Conservation (phyloP, 805 yeast species). For the Kazachstania viticola region DNA sequence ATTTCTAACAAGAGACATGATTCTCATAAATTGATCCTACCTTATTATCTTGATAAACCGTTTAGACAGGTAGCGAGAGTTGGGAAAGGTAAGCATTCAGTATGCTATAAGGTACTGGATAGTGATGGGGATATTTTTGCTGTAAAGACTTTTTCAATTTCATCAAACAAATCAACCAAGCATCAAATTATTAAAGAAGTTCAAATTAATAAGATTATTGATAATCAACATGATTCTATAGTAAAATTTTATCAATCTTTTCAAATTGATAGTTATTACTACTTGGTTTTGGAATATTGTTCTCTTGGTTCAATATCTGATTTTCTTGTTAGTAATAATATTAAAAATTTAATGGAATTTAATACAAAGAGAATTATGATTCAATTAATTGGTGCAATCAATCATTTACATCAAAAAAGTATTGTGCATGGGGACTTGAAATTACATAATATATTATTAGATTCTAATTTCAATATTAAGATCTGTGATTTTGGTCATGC, state of each 20-base stretch:
- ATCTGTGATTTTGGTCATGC: constrained; percentile 39
- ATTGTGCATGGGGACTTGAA: constrained; percentile 9
- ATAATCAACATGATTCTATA: constrained; percentile 77
- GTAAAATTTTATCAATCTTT: constrained; percentile 57
- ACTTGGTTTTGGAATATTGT: not conserved
- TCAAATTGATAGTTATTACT: constrained; percentile 15
- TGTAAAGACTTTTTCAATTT: constrained; percentile 95
- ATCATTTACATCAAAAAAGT: constrained; percentile 77
- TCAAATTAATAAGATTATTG: constrained; percentile 78
- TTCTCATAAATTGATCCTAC: not conserved
- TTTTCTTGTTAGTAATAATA: not conserved
- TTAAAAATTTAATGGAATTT: not conserved
- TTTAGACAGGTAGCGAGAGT: not conserved
- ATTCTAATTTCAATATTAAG: constrained; percentile 80
- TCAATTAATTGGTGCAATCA: constrained; percentile 85
- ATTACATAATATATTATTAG: constrained; percentile 41
- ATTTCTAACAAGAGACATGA: not conserved
- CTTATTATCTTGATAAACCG: not conserved
- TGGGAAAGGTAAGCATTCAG: constrained; percentile 3
- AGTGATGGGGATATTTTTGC: constrained; percentile 82
- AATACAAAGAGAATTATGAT: constrained; percentile 58
- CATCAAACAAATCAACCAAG: constrained; percentile 45
- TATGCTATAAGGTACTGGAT: constrained; percentile 1
- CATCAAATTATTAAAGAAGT: constrained; percentile 78
- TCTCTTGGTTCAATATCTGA: not conserved